phyloP scores from a whole-genome alignment of 352 stramenopile genomes.

The Phytophthora multivora region DNA sequence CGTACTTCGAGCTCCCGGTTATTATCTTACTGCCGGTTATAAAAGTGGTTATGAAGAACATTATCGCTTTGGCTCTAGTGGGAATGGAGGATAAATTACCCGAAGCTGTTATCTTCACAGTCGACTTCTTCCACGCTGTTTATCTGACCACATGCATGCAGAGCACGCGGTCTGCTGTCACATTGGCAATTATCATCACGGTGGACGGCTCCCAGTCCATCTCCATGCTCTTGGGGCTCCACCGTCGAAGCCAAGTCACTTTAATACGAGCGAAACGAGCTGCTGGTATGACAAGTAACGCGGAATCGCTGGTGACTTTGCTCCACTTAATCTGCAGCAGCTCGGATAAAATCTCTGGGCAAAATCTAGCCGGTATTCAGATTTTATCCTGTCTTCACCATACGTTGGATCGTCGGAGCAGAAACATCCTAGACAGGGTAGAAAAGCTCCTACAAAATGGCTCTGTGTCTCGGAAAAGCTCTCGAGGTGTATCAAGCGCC shows the following conservation, averaged over 20 bases:
- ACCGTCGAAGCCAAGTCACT: constrained; percentile 9
- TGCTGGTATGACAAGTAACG: neutral
- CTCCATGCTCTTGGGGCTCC: constrained; percentile 4
- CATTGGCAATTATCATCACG: constrained; percentile 3
- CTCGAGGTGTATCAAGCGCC: neutral
- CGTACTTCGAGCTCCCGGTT: constrained; percentile 12
- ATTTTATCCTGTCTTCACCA: constrained; percentile 12
- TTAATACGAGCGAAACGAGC: constrained; percentile 3
- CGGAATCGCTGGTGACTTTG: neutral
- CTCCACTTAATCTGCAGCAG: constrained; percentile 13
- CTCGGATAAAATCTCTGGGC: neutral
- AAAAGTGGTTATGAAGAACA: constrained; percentile 21
- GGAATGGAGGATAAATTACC: constrained; percentile 17
- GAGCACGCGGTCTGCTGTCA: neutral
- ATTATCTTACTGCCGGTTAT: constrained; percentile 19
- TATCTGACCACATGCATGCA: constrained; percentile 28
- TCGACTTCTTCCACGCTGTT: constrained; percentile 27
- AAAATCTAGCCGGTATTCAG: constrained; percentile 10
- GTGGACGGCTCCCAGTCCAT: constrained; percentile 17
- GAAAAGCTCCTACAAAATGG: neutral
- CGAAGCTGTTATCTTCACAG: constrained; percentile 11
- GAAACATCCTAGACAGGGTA: neutral
- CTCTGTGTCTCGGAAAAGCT: neutral
- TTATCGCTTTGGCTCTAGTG: neutral
- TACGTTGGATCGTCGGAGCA: neutral